Evolutionary conservation across 352 stramenopile species (phyloP), one percentile per base, ranked within the genome.

Genomic region (Globisporangium canariense): DNA sequence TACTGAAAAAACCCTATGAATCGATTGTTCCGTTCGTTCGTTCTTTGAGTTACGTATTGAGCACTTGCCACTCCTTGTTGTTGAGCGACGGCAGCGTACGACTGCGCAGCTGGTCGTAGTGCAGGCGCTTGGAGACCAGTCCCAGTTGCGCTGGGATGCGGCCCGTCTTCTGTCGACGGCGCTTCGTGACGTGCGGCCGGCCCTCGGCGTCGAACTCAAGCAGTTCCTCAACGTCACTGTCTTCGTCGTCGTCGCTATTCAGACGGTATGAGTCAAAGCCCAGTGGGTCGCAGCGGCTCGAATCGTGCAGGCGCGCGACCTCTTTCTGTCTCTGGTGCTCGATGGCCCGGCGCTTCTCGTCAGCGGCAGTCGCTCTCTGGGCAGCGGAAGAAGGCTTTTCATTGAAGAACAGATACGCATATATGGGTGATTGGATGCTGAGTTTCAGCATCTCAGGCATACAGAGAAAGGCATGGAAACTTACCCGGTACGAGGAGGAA

Each of bases 101-200:
- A 52, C 71, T 83, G n/a, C 76, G 77, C 32, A 86, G 64, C 18
- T 75, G 69, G 47, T 86, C 76, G 64, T 89, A 86, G 60, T 86
- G 79, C 10, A 89, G 57, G 0, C 75, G 77, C 58, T 86, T 89
- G 63, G 74, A 84, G 25, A 83, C 79, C 18, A 88, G 64, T 2
- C 79, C 79, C 32, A 77, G 75, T 30, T 81, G 76, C 40, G 78
- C 77, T 0, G 76, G 75, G 0, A 69, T 62, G 14, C 74, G 70
- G 40, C 59, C 46, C 1, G 62, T 77, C 38, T 69, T 71, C 20
- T 59, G 60, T 10, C 67, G 60, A 3, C 57, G 62, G 3, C 68
- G 66, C 6, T 76, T 74, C 59, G 79, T 60, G 14, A 89, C 65
- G 6, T 74, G 69, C 32, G 69, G 68, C 9, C 79, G 71, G 0